Percentiles rank a stretch among this genome's conserved stretches.
Evolutionary conservation across 2,329 filamentous ascomycete species (phyloP).

Genomic region (Fusarium liriodendri): DNA sequence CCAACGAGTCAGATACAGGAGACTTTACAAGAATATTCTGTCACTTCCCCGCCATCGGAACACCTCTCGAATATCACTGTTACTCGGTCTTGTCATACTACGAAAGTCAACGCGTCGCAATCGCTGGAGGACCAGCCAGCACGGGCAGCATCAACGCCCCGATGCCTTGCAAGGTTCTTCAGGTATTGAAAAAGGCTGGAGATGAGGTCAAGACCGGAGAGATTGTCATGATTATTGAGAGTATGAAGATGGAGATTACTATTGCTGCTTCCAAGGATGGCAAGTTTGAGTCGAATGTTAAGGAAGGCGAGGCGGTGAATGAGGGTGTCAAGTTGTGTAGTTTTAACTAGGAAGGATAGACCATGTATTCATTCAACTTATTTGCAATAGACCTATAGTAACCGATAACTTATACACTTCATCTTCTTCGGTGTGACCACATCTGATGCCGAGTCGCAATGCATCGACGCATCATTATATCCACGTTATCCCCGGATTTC

Average conservation of each 20-base stretch:
- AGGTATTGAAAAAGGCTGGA: conserved; percentile 26
- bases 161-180: conserved; percentile 42
- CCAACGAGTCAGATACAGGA: not conserved
- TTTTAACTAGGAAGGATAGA: not conserved
- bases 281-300: conserved; percentile 19
- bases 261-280: conserved; percentile 23
- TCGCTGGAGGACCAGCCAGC: not conserved
- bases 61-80: conserved; percentile 14
- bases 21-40: conserved; percentile 11
- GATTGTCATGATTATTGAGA: conserved; percentile 40
- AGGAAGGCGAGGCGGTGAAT: conserved; percentile 24
- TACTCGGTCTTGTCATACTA: conserved; percentile 42
- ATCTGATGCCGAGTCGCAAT: not conserved
- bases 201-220: conserved; percentile 34
- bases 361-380: not conserved
- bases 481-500: conserved; percentile 1
- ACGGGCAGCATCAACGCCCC: conserved; percentile 27
- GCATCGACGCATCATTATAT: not conserved
- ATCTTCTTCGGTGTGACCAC: not conserved
- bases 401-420: not conserved
- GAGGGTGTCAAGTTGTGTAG: conserved; percentile 11
- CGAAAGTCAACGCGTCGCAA: not conserved
- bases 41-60: conserved; percentile 20
- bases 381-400: not conserved
- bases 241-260: conserved; percentile 44